Base-by-base conservation (phyloP, 2,329 filamentous ascomycete species). In the Fusarium sp. region DNA sequence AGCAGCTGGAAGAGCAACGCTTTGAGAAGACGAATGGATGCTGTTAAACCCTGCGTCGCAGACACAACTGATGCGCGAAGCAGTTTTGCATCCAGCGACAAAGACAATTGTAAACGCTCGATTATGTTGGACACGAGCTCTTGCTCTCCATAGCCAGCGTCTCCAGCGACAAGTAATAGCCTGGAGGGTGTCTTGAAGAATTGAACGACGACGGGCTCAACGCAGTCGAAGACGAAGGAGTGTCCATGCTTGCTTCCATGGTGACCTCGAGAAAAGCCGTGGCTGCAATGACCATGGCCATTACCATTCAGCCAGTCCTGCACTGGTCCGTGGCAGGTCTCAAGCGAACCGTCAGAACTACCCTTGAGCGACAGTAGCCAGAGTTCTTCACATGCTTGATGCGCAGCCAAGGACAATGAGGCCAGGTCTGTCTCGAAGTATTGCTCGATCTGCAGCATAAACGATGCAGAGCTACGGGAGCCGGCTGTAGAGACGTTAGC, bases 181-280 rank as follows among this genome's bases (percentile, higher is more conserved):
- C 50, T 18, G 3, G 50, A 54, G 1, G 50, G 50, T 0, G 50
- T 54, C 20, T 54, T 54, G 36, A 54, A 54, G 25, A 54, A 54
- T 10, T 54, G 50, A 1, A 54, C 36, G 0, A 54, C 50, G 0
- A 54, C 11, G 0, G 50, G 50, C 50, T 54, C 50, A 31, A 54
- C 36, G 15, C 50, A 54, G 7, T 54, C 50, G 1, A 54, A 54
- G 50, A 54, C 50, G 31, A 54, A 54, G 11, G 50, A 42, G 1
- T 54, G 50, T 0, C 50, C 50, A 22, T 54, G 50, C 1, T 54
- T 54, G 36, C 50, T 54, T 42, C 50, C 50, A 0, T 54, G 25
- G 0, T 54, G 50, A 10, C 36, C 36, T 42, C 50, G 36, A 31
- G 50, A 54, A 1, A 38, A 54, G 2, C 50, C 36, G 5, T 54